phyloP scores from a whole-genome alignment of 495 filamentous ascomycete genomes.

The Aspergillus haitiensis region DNA sequence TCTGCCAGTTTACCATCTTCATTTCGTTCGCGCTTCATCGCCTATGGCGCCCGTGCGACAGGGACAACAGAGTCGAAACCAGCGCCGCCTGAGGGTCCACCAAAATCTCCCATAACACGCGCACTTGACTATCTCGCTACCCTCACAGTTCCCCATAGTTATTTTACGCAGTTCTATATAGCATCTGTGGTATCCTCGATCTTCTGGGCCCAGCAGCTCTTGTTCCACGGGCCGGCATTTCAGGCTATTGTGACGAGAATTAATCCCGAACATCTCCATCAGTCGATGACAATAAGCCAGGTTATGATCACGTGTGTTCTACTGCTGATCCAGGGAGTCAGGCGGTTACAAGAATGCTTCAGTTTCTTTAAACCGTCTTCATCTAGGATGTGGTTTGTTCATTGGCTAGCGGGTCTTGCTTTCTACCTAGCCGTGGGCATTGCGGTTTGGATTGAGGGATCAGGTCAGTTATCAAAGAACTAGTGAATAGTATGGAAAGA shows the following conservation, averaged over 20 bases:
- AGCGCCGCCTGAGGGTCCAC: slow-evolving; percentile 12
- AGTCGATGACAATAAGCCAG: slow-evolving; percentile 64
- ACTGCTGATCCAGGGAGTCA: slow-evolving; percentile 69
- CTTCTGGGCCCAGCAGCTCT: slow-evolving; percentile 76
- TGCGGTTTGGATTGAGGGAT: slow-evolving; percentile 84
- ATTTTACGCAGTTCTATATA: slow-evolving; percentile 86
- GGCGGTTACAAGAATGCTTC: slow-evolving; percentile 73
- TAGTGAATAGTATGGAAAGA: slow-evolving; percentile 20
- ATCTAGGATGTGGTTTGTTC: slow-evolving; percentile 77
- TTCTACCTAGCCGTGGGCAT: slow-evolving; percentile 76
- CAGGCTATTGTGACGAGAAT: slow-evolving; percentile 40
- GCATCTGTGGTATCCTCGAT: slow-evolving; percentile 65
- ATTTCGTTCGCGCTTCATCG: slow-evolving; percentile 55
- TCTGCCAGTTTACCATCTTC: slow-evolving; percentile 50
- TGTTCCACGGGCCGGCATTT: slow-evolving; percentile 53
- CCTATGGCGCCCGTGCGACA: slow-evolving; percentile 58
- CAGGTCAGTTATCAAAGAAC: slow-evolving; percentile 46
- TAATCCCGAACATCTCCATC: slow-evolving; percentile 35
- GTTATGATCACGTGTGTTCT: slow-evolving; percentile 66
- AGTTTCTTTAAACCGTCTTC: slow-evolving; percentile 62
- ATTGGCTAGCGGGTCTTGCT: slow-evolving; percentile 73
- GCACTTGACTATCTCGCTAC: slow-evolving; percentile 55
- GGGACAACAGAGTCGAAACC: slow-evolving; percentile 24
- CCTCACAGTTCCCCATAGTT: slow-evolving; percentile 74
- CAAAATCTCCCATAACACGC: slow-evolving; percentile 18